Conservation (phyloP, 1,139 yeast genomes). For the Lodderomyces metapsilosis region DNA sequence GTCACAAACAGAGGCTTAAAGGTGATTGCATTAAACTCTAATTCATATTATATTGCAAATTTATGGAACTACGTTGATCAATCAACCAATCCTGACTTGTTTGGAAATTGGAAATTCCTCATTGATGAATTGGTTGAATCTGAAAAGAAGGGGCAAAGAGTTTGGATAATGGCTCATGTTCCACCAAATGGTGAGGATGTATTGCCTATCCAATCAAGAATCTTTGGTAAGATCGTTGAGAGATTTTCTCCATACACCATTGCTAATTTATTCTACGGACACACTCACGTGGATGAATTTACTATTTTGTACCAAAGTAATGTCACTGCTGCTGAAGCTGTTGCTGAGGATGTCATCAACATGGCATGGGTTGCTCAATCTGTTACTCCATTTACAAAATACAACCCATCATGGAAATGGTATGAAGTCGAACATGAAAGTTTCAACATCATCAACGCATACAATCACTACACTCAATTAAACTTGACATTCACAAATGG, state of each 20-base stretch:
- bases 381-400: slow-evolving; percentile 59
- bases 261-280: slow-evolving; percentile 72
- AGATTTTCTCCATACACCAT: slow-evolving; percentile 69
- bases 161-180: slow-evolving; percentile 71
- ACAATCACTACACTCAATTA: slow-evolving; percentile 53
- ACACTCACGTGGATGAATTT: slow-evolving; percentile 71
- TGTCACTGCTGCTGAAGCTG: slow-evolving; percentile 23
- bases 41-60: slow-evolving; percentile 63
- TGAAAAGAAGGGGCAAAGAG: slow-evolving; percentile 57
- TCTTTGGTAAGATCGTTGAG: slow-evolving; percentile 57
- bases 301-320: slow-evolving; percentile 50
- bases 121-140: slow-evolving; percentile 59
- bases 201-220: slow-evolving; percentile 57
- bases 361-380: slow-evolving; percentile 69
- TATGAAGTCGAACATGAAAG: slow-evolving; percentile 66
- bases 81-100: slow-evolving; percentile 53
- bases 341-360: slow-evolving; percentile 45
- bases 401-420: slow-evolving; percentile 72
- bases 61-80: slow-evolving; percentile 61
- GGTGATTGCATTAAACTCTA: slow-evolving; percentile 63
- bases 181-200: slow-evolving; percentile 57
- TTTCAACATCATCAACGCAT: slow-evolving; percentile 59
- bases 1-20: slow-evolving; percentile 57
- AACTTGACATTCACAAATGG: slow-evolving; percentile 50
- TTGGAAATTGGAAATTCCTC: slow-evolving; percentile 63